Evolutionary conservation across 148 eudicot species (phyloP).

Genomic region (Nepenthes gracilis): DNA sequence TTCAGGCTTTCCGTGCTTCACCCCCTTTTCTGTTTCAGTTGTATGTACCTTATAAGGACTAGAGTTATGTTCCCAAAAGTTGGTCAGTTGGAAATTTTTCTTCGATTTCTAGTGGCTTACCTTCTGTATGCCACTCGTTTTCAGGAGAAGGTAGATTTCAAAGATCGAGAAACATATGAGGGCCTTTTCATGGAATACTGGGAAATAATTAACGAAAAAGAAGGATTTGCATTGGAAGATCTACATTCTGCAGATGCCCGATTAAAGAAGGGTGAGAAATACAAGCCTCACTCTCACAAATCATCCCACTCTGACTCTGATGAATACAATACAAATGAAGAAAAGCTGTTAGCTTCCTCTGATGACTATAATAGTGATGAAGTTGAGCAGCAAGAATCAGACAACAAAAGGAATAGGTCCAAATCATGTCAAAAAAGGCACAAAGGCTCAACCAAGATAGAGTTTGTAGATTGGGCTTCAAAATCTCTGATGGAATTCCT

Average conservation of each 20-base stretch:
- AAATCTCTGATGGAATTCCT: constrained; percentile 61
- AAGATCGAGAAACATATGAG: constrained; percentile 62
- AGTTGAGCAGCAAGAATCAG: constrained; percentile 9
- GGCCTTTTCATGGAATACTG: constrained; percentile 69
- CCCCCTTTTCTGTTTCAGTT: no score
- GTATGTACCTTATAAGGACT: no score
- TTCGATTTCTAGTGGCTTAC: no score
- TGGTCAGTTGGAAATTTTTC: no score
- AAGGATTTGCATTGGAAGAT: constrained; percentile 31
- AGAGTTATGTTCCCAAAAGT: no score
- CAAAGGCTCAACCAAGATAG: constrained; percentile 38
- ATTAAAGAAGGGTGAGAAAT: constrained; percentile 23
- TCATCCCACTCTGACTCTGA: constrained; percentile 20
- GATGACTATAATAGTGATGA: constrained; percentile 26
- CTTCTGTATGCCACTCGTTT: constrained; percentile 3
- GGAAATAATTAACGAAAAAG: constrained; percentile 33
- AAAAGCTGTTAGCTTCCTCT: constrained; percentile 9
- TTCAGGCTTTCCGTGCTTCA: no score
- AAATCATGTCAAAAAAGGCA: constrained; percentile 10
- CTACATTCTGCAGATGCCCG: constrained; percentile 39
- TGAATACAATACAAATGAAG: constrained; percentile 22
- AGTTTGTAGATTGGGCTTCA: constrained; percentile 89
- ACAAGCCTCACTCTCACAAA: constrained; percentile 4
- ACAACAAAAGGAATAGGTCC: constrained; percentile 10
- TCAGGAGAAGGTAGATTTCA: constrained; percentile 67